Percentiles rank a stretch among this genome's conserved stretches.
These are phyloP conservation scores for Kwoniella bestiolae DNA, from an alignment of 768 basidiomycete genomes.

Conservation along the genomic window DNA sequence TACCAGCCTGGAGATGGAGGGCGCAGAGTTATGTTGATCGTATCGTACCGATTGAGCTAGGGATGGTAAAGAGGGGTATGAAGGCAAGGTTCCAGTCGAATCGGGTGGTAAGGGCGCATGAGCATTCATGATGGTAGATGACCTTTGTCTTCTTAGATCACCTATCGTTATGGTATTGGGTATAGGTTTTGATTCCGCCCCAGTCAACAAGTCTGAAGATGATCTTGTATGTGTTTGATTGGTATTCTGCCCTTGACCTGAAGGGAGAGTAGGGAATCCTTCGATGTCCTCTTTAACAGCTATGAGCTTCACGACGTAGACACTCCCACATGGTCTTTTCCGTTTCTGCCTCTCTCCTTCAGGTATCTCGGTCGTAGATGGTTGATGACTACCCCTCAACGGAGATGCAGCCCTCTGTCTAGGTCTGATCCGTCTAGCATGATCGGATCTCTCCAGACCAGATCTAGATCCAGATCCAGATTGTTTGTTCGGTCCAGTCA, in stretches of 20 bases:
- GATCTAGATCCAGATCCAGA: conserved; percentile 6
- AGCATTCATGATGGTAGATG: conserved; percentile 31
- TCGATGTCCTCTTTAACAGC: conserved; percentile 49
- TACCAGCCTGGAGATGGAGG: conserved; percentile 37
- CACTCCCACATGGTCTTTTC: conserved; percentile 25
- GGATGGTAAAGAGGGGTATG: conserved; percentile 42
- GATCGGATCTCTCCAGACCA: neutral
- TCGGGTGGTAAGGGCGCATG: conserved; percentile 16
- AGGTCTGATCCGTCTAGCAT: neutral
- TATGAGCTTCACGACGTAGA: conserved; percentile 46
- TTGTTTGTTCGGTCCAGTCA: conserved; percentile 21
- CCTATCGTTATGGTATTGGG: neutral
- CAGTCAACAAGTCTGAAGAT: conserved; percentile 30
- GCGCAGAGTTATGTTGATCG: conserved; percentile 8
- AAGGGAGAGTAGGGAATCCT: conserved; percentile 1
- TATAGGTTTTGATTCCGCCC: neutral
- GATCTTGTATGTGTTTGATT: conserved; percentile 31
- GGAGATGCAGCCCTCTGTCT: conserved; percentile 24
- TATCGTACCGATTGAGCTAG: conserved; percentile 24
- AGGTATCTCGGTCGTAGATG: neutral
- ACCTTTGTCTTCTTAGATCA: conserved; percentile 30
- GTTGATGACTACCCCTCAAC: conserved; percentile 13
- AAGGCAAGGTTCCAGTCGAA: conserved; percentile 13
- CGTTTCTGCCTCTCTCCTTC: neutral
- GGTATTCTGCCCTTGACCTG: too few relatives aligned